Evolutionary conservation across 306 rosid species (phyloP).

Genomic region (Rosa lucieae): DNA sequence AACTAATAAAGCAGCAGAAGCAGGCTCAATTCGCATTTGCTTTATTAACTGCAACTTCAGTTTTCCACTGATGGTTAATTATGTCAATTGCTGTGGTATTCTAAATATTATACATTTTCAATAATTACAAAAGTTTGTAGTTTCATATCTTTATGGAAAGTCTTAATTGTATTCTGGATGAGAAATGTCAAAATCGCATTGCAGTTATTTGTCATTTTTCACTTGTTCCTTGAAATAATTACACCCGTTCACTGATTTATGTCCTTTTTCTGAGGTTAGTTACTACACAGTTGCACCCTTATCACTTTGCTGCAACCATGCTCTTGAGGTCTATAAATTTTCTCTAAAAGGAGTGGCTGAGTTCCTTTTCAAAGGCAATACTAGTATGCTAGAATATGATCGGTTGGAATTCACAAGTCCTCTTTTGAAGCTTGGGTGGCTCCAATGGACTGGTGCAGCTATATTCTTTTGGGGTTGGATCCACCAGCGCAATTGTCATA

Average conservation of each 20-base stretch:
- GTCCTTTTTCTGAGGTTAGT: conserved; percentile 53
- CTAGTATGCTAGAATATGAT: conserved; percentile 53
- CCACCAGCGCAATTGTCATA: conserved; percentile 72
- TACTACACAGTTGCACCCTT: conserved; percentile 77
- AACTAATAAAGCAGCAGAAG: conserved; percentile 2
- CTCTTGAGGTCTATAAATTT: conserved; percentile 54
- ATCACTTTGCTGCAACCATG: conserved; percentile 71
- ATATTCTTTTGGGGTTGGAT: conserved; percentile 81
- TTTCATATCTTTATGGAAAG: background rate
- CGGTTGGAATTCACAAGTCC: conserved; percentile 52
- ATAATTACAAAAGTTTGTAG: background rate
- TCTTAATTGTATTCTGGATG: background rate
- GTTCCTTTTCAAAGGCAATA: conserved; percentile 70
- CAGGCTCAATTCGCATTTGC: background rate
- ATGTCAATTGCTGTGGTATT: background rate
- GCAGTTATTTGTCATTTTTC: background rate
- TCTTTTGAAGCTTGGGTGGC: conserved; percentile 66
- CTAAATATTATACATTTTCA: background rate
- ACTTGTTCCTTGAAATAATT: background rate
- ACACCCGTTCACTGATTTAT: conserved; percentile 31
- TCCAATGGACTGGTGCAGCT: conserved; percentile 68
- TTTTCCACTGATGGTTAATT: background rate
- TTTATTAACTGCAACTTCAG: background rate
- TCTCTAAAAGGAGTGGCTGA: conserved; percentile 40
- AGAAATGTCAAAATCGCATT: background rate